A percentile compares a stretch with the other conserved stretches of the same genome.
Conservation (phyloP, 495 filamentous ascomycete genomes). For the Friedmanniomyces endolithicus region DNA sequence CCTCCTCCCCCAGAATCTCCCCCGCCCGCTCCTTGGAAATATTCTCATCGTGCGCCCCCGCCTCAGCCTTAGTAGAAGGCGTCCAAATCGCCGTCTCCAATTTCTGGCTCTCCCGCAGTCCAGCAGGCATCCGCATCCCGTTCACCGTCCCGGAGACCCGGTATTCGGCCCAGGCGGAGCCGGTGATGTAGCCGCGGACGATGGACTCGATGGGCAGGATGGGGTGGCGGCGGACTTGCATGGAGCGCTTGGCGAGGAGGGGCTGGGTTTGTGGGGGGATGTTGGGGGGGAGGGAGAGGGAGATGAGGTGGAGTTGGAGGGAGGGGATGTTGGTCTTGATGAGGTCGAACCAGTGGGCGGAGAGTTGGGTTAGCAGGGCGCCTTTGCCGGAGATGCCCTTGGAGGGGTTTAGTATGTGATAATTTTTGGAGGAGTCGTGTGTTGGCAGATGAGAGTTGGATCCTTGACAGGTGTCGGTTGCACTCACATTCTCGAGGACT, state of each 20-base stretch:
- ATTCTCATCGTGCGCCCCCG: conserved; percentile 79
- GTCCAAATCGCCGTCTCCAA: conserved; percentile 70
- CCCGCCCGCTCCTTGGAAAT: conserved; percentile 54
- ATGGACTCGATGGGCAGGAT: conserved; percentile 85
- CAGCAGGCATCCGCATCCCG: conserved; percentile 53
- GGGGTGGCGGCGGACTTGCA: conserved; percentile 68
- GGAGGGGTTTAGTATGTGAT: not conserved
- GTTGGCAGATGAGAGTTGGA: not conserved
- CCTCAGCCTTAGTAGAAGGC: conserved; percentile 79
- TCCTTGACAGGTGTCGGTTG: not conserved
- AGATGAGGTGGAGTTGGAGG: conserved; percentile 66
- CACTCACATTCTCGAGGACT: conserved; percentile 55
- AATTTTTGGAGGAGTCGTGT: not conserved
- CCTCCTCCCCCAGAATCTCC: conserved; percentile 49
- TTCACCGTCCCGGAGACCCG: conserved; percentile 65
- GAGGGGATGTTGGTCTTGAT: conserved; percentile 52
- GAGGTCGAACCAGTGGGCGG: conserved; percentile 72
- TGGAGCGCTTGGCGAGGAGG: conserved; percentile 52
- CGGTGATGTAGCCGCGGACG: conserved; percentile 88
- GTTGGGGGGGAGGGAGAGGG: conserved; percentile 47
- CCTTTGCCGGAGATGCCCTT: conserved; percentile 79
- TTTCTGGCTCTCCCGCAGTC: conserved; percentile 57
- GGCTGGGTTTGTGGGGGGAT: conserved; percentile 33
- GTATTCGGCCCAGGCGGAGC: conserved; percentile 81
- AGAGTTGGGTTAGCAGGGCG: conserved; percentile 68